These are phyloP conservation scores for Epichloe scottii DNA, from an alignment of 2,329 filamentous ascomycete genomes.

Conservation along the genomic window DNA sequence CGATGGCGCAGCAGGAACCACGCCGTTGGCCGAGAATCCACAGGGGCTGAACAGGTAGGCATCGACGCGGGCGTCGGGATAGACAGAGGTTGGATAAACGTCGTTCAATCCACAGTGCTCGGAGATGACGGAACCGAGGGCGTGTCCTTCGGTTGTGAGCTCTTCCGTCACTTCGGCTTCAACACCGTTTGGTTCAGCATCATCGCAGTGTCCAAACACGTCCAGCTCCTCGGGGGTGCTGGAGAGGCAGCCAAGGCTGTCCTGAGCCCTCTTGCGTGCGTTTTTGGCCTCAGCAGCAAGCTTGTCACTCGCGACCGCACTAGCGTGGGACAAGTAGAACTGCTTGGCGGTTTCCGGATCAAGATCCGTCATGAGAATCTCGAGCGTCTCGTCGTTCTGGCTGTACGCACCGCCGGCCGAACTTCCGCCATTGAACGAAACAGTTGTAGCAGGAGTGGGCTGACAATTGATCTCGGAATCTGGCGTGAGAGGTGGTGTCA, in stretches of 20 bases:
- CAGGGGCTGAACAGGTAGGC: constrained; percentile 95
- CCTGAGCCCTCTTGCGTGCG: constrained; percentile 46
- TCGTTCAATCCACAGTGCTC: constrained; percentile 79
- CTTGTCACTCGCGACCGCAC: constrained; percentile 75
- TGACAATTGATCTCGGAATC: constrained; percentile 29
- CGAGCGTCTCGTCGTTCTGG: constrained; percentile 61
- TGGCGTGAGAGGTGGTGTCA: constrained; percentile 77
- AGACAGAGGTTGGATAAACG: constrained; percentile 75
- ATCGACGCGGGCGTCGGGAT: constrained; percentile 87
- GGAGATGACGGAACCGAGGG: constrained; percentile 83
- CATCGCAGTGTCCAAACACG: constrained; percentile 61
- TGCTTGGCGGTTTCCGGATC: constrained; percentile 57
- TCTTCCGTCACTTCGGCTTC: constrained; percentile 49
- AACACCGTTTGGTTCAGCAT: constrained; percentile 40
- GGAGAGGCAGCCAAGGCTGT: constrained; percentile 47
- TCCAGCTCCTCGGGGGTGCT: constrained; percentile 52
- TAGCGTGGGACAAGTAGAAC: constrained; percentile 62
- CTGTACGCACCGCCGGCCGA: constrained; percentile 28
- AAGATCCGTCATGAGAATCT: constrained; percentile 61
- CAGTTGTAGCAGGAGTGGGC: constrained; percentile 33
- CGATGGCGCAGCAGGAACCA: constrained; percentile 63
- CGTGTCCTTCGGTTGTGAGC: constrained; percentile 84
- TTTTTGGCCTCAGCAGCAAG: constrained; percentile 55
- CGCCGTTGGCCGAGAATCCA: constrained; percentile 93
- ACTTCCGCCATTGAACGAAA: constrained; percentile 35